Percentiles rank a stretch among this genome's conserved stretches.
phyloP scores from a whole-genome alignment of 2,329 filamentous ascomycete genomes.

The Metarhizium sp. region DNA sequence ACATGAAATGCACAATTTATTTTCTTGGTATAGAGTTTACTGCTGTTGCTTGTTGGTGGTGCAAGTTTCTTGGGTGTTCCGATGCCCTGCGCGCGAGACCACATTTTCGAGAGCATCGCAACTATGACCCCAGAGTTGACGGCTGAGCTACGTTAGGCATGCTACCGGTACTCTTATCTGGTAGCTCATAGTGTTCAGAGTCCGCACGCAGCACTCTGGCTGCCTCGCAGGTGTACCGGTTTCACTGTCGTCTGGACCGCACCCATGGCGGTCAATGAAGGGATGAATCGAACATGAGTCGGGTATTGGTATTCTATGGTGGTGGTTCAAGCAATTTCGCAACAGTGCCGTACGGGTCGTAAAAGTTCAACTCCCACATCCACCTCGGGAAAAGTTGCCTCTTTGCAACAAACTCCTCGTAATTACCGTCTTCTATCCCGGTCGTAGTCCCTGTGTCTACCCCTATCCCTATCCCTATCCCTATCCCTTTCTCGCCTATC shows the following conservation, averaged over 20 bases:
- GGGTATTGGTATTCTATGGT: background rate
- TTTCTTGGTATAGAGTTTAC: background rate
- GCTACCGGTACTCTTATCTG: no score
- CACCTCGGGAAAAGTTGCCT: background rate
- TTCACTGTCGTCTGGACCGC: no score
- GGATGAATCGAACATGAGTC: background rate
- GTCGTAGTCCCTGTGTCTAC: conserved; percentile 9
- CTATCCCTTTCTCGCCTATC: conserved; percentile 9
- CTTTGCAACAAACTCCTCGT: background rate
- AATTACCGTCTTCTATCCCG: conserved; percentile 10
- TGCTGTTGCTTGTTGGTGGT: background rate
- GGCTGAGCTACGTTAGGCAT: no score
- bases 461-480: conserved; percentile 13
- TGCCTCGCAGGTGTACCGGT: no score
- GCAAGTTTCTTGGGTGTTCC: background rate
- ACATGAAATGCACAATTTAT: background rate
- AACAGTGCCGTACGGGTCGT: background rate
- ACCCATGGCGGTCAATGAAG: background rate
- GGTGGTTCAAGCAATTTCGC: background rate
- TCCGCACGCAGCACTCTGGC: no score
- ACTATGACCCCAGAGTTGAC: no score
- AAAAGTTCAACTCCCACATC: background rate
- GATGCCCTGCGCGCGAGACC: no score
- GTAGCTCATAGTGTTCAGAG: no score
- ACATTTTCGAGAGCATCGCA: no score